Evolutionary conservation across 2,329 filamentous ascomycete genomes (phyloP).

Genomic region (Claviceps humidiphila): DNA sequence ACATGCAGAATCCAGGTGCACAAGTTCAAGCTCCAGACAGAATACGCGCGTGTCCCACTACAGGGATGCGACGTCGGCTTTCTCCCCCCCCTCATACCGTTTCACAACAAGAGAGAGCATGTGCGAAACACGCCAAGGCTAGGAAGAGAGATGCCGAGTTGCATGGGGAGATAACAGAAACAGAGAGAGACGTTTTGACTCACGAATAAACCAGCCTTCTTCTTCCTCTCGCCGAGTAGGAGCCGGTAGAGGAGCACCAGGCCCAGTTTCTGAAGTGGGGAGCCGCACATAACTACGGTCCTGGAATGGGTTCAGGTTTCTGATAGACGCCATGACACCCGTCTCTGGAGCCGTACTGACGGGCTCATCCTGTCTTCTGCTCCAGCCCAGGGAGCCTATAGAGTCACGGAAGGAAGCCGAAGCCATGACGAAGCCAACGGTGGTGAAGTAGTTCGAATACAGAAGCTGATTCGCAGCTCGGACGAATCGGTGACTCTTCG

Average conservation of each 20-base stretch:
- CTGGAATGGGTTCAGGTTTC: slow-evolving; percentile 78
- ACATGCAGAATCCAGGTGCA: slow-evolving; percentile 26
- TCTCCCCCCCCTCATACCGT: background rate
- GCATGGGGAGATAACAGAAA: background rate
- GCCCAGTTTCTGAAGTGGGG: slow-evolving; percentile 60
- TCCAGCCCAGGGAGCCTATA: slow-evolving; percentile 91
- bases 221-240: slow-evolving; percentile 81
- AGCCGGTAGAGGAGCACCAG: slow-evolving; percentile 76
- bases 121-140: slow-evolving; percentile 9
- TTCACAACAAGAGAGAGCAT: slow-evolving; percentile 6
- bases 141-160: background rate
- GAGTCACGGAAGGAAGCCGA: slow-evolving; percentile 84
- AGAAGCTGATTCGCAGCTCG: background rate
- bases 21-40: slow-evolving; percentile 16
- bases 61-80: slow-evolving; percentile 24
- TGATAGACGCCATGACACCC: slow-evolving; percentile 67
- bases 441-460: background rate
- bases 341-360: slow-evolving; percentile 57
- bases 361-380: slow-evolving; percentile 68
- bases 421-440: slow-evolving; percentile 46
- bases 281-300: slow-evolving; percentile 80
- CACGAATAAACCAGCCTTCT: slow-evolving; percentile 89
- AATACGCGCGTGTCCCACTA: slow-evolving; percentile 33
- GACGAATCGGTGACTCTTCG: background rate
- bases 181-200: slow-evolving; percentile 33